phyloP scores from a whole-genome alignment of 1,284 basidiomycete genomes.

The Cutaneotrichosporon cutaneum region DNA sequence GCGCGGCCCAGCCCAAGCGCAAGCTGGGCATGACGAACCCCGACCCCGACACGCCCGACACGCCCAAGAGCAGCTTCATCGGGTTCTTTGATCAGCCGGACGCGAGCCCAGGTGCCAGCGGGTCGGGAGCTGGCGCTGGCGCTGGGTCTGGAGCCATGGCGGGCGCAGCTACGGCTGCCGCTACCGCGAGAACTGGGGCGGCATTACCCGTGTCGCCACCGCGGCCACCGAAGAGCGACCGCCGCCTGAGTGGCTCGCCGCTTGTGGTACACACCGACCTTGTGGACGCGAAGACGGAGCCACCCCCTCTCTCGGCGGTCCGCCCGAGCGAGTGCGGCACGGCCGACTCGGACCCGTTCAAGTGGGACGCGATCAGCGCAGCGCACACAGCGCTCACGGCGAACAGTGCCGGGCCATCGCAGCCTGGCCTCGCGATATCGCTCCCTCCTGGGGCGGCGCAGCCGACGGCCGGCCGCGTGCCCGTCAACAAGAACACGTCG shows the following conservation, averaged over 20 bases:
- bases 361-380: not conserved
- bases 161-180: too few relatives aligned
- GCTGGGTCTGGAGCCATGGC: not conserved
- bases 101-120: not conserved
- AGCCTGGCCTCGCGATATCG: not conserved
- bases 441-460: not conserved
- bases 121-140: not conserved
- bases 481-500: not conserved
- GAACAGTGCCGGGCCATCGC: not conserved
- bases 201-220: not conserved
- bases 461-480: not conserved
- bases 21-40: slow-evolving; percentile 4
- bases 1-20: not conserved
- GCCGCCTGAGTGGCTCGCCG: not conserved
- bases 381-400: not conserved
- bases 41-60: slow-evolving; percentile 4
- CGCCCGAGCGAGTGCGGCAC: not conserved
- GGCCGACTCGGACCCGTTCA: not conserved
- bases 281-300: not conserved
- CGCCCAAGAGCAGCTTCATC: not conserved
- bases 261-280: not conserved
- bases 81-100: not conserved
- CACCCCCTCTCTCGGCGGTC: not conserved
- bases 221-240: not conserved
- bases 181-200: not conserved